Evolutionary conservation across 73 alveolate genomes (phyloP).

Genomic region (Stentor roeselii): DNA sequence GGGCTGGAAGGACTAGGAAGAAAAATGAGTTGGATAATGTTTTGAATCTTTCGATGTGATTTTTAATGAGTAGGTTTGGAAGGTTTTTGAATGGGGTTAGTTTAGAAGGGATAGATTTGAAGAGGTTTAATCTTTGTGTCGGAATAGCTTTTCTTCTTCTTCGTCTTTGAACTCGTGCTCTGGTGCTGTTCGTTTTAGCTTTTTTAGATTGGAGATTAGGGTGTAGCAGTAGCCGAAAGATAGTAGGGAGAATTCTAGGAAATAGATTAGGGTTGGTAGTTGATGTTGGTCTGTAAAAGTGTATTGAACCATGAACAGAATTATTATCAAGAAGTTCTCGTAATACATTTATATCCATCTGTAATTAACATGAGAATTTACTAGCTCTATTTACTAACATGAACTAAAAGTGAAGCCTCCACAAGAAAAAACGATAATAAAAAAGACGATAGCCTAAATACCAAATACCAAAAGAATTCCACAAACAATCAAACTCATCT

Average conservation of each 20-base stretch:
- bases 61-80: too few species aligned
- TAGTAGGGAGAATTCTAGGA: too few species aligned
- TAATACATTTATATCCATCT: not conserved
- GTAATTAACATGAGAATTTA: not conserved
- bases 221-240: not conserved
- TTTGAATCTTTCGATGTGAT: not conserved
- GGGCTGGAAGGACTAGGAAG: not conserved
- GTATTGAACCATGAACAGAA: not conserved
- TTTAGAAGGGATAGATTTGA: too few species aligned
- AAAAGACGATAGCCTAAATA: slow-evolving; percentile 4
- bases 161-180: not conserved
- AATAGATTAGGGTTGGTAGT: too few species aligned
- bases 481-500: slow-evolving; percentile 36
- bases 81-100: too few species aligned
- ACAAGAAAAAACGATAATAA: slow-evolving; percentile 20
- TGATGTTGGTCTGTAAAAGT: not conserved
- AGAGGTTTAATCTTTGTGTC: not conserved
- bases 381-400: not conserved
- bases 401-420: slow-evolving; percentile 19
- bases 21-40: not conserved
- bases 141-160: not conserved
- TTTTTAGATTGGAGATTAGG: not conserved
- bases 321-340: not conserved
- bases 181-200: slow-evolving; percentile 13
- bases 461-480: slow-evolving; percentile 15